Conservation (phyloP, 2,329 filamentous ascomycete genomes). For the Fusarium sp. region DNA sequence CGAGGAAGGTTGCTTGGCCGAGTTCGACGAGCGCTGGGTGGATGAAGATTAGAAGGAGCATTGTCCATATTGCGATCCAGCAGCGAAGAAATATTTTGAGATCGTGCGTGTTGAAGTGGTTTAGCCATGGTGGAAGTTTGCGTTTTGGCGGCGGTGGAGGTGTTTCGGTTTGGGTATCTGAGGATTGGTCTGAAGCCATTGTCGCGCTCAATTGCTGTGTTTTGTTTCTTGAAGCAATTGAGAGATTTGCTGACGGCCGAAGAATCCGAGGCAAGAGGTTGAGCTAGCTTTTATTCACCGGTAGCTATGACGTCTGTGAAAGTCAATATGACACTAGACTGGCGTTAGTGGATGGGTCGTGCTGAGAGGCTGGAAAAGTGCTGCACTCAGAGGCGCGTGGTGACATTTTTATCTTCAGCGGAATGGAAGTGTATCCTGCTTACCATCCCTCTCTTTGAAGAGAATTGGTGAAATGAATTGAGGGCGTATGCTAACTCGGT, state of each 20-base stretch:
- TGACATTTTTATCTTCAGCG: neutral
- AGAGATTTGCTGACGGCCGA: neutral
- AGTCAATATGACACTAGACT: conserved; percentile 1
- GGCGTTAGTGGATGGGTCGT: neutral
- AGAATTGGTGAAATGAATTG: neutral
- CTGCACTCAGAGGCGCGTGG: neutral
- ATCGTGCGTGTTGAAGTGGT: conserved; percentile 60
- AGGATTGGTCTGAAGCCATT: conserved; percentile 15
- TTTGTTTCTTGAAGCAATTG: neutral
- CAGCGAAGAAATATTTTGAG: conserved; percentile 60
- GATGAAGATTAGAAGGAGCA: conserved; percentile 60
- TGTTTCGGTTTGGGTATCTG: conserved; percentile 1
- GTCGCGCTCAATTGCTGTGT: neutral
- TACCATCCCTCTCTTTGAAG: no score
- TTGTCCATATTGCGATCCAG: conserved; percentile 58
- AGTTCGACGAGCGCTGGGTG: conserved; percentile 53
- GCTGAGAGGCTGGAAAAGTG: neutral
- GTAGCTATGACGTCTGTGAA: conserved; percentile 16
- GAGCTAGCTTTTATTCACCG: neutral
- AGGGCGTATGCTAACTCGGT: neutral
- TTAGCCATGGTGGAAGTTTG: conserved; percentile 49
- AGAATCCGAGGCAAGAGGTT: neutral
- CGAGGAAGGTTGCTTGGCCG: conserved; percentile 60
- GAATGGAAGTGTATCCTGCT: neutral
- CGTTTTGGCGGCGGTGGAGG: neutral